Percentiles rank a stretch among this genome's conserved stretches.
phyloP scores from a whole-genome alignment of 1,284 basidiomycete species.

The Irpex sp. region DNA sequence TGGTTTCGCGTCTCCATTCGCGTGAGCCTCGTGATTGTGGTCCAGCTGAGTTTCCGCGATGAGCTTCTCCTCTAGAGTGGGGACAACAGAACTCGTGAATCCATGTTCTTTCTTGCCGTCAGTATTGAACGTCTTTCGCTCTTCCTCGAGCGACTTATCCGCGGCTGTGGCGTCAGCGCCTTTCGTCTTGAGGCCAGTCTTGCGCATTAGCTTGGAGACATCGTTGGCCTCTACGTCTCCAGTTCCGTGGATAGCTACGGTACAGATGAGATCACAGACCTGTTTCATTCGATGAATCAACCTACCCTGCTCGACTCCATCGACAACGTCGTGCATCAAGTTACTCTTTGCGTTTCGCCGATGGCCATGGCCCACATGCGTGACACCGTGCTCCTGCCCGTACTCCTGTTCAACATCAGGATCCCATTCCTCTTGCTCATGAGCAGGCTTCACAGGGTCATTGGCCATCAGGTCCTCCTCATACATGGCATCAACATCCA shows the following conservation, averaged over 20 bases:
- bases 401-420: constrained; percentile 69
- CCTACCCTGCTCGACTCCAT: constrained; percentile 47
- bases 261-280: background rate
- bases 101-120: constrained; percentile 49
- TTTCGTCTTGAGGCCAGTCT: constrained; percentile 38
- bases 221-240: constrained; percentile 34
- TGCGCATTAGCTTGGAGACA: constrained; percentile 33
- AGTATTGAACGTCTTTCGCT: constrained; percentile 49
- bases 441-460: constrained; percentile 47
- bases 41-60: constrained; percentile 37
- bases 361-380: constrained; percentile 26
- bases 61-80: constrained; percentile 69
- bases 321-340: constrained; percentile 32
- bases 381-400: constrained; percentile 35
- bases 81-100: constrained; percentile 62
- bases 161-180: constrained; percentile 32
- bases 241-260: constrained; percentile 37
- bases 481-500: constrained; percentile 89
- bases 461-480: constrained; percentile 67
- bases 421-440: constrained; percentile 70
- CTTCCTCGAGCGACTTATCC: constrained; percentile 39
- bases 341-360: constrained; percentile 31
- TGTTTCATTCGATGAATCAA: background rate
- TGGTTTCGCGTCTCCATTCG: background rate
- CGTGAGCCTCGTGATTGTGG: background rate